phyloP scores from a whole-genome alignment of 2,329 filamentous ascomycete genomes.

The Fusarium verrucosum region DNA sequence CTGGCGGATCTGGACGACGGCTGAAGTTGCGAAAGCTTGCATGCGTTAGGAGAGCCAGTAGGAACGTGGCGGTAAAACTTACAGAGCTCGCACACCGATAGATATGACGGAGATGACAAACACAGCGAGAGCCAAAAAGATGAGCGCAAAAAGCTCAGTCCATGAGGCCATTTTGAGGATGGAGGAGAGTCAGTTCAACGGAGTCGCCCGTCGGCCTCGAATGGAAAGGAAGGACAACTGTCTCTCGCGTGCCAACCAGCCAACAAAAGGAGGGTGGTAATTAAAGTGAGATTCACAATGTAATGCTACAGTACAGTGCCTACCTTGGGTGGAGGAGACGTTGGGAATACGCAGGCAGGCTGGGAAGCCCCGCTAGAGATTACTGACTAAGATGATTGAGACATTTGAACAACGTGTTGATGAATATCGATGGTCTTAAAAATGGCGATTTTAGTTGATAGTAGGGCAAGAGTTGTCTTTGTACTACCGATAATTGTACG shows the following conservation, averaged over 20 bases:
- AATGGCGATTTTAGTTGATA: not conserved
- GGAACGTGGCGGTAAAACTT: slow-evolving; percentile 37
- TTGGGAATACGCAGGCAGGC: not conserved
- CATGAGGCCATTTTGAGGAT: slow-evolving; percentile 42
- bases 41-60: slow-evolving; percentile 3
- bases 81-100: slow-evolving; percentile 68
- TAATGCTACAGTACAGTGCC: not conserved
- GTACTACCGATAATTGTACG: not conserved
- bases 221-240: not conserved
- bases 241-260: not conserved
- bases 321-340: slow-evolving; percentile 5
- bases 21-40: slow-evolving; percentile 64
- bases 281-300: slow-evolving; percentile 7
- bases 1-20: slow-evolving; percentile 56
- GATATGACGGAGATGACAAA: slow-evolving; percentile 63
- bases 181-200: not conserved
- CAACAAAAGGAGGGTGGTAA: not conserved
- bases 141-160: slow-evolving; percentile 54
- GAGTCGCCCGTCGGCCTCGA: slow-evolving; percentile 1
- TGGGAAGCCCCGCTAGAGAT: slow-evolving; percentile 2
- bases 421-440: not conserved
- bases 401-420: not conserved
- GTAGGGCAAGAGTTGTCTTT: not conserved
- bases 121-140: slow-evolving; percentile 63
- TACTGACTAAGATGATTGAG: not conserved